Base-by-base conservation (phyloP, 495 filamentous ascomycete genomes). In the Evernia prunastri region DNA sequence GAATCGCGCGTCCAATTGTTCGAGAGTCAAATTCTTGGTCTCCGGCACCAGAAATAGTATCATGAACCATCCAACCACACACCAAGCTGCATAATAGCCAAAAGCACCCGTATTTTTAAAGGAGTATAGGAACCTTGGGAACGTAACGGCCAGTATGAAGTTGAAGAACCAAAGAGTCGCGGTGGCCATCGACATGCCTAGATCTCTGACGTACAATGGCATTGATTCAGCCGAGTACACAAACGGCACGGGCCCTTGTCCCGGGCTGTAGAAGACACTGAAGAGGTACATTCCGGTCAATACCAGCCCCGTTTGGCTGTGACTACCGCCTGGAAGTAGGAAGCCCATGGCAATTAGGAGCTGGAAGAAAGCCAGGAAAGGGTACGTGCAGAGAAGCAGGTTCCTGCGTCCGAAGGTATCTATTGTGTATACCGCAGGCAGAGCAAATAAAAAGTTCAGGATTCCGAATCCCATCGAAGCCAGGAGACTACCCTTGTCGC, bases 351-450 rank as follows among this genome's bases (percentile, higher is more conserved):
- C 85, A 3, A 83, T 76, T 58, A 80, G 80, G 15, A 89, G 71
- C 11, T 87, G 77, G 29, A 76, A 82, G 66, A 84, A 76, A 4
- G 80, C 77, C 67, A 88, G 80, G 63, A 84, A 81, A 1, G 86
- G 86, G 69, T 87, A 85, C 0, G 86, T 87, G 66, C 85, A 82
- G 1, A 88, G 76, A 7, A 88, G 76, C n/a, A 89, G 72, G 33
- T 81, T 79, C 9, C 86, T 81, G 11, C 85, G 79, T 5, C 85
- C 85, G 69, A 81, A 87, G 4, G 84, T 87, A 69, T 87, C 84
- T 57, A 87, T 88, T 0, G 86, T 87, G 72, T 84, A 86, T 60
- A 90, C 76, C 5, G 88, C 86, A 9, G 87, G 88, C 33, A 82
- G 74, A 5, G 86, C 83, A 61, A 86, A 88, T 40, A 88, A 69